A percentile compares a stretch with the other conserved stretches of the same genome.
These are phyloP conservation scores for Termitomyces bulborhizus DNA, from an alignment of 768 basidiomycete genomes.

Conservation along the genomic window DNA sequence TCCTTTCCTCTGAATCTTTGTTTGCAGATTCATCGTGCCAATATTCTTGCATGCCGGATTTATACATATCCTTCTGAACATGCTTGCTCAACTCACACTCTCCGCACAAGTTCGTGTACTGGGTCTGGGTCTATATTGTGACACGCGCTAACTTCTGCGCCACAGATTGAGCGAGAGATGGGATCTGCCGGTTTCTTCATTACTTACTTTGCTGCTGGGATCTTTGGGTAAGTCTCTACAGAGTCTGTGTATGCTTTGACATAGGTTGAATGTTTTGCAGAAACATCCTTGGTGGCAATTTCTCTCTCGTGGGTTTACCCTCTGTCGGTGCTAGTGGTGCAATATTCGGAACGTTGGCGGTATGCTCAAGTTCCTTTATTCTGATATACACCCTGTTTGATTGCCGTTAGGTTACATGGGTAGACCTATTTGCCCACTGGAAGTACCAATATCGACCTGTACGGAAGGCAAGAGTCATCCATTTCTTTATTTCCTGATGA, in stretches of 20 bases:
- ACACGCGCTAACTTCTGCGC: background rate
- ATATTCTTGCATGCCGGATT: constrained; percentile 96
- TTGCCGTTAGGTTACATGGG: constrained; percentile 58
- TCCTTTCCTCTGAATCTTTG: background rate
- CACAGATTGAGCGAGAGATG: constrained; percentile 85
- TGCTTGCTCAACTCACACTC: constrained; percentile 79
- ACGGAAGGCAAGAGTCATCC: constrained; percentile 49
- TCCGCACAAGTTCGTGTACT: constrained; percentile 57
- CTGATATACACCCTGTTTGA: background rate
- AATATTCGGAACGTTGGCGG: constrained; percentile 82
- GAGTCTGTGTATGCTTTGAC: background rate
- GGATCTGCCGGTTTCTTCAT: constrained; percentile 81
- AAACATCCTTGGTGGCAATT: constrained; percentile 90
- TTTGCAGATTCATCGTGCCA: constrained; percentile 69
- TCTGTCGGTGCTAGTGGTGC: constrained; percentile 92
- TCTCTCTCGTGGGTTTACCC: constrained; percentile 81
- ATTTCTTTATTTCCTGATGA: background rate
- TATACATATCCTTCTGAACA: constrained; percentile 86
- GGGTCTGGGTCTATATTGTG: background rate
- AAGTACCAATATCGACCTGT: constrained; percentile 78
- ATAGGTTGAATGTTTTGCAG: constrained; percentile 25
- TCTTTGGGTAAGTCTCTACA: constrained; percentile 64
- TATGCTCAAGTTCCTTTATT: constrained; percentile 23
- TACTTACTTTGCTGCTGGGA: constrained; percentile 85
- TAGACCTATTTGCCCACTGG: constrained; percentile 93